phyloP scores from a whole-genome alignment of 345 rosid genomes.

The Syzygium aromaticum region DNA sequence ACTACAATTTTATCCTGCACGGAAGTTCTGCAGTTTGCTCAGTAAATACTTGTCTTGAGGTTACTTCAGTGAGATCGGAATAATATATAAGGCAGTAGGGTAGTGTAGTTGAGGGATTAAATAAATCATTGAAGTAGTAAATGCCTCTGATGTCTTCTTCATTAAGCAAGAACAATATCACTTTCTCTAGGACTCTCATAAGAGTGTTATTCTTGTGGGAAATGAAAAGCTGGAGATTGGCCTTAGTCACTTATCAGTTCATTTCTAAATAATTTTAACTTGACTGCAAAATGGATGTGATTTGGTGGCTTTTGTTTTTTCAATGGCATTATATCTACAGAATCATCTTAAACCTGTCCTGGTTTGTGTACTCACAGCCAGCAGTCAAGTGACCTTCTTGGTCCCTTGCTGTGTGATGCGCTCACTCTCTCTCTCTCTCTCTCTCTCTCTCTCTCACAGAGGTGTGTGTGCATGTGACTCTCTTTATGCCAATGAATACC shows the following conservation, averaged over 20 bases:
- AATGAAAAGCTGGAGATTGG: not conserved
- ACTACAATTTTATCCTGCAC: not conserved
- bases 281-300: not conserved
- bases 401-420: not conserved
- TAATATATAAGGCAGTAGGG: not conserved
- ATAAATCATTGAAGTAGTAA: not conserved
- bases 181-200: not conserved
- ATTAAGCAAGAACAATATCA: not conserved
- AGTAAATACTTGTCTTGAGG: not conserved
- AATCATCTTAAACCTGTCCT: not conserved
- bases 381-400: not conserved
- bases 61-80: not conserved
- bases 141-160: not conserved
- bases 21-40: not conserved
- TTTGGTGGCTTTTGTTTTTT: not conserved
- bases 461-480: not conserved
- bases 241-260: not conserved
- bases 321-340: not conserved
- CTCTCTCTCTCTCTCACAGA: not conserved
- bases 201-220: not conserved
- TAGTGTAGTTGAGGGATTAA: not conserved
- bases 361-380: not conserved
- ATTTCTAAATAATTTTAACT: not conserved
- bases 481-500: not conserved
- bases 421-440: not conserved